These are phyloP conservation scores for Sergeia podlipaevii DNA, from an alignment of 208 protist species.

Conservation along the genomic window DNA sequence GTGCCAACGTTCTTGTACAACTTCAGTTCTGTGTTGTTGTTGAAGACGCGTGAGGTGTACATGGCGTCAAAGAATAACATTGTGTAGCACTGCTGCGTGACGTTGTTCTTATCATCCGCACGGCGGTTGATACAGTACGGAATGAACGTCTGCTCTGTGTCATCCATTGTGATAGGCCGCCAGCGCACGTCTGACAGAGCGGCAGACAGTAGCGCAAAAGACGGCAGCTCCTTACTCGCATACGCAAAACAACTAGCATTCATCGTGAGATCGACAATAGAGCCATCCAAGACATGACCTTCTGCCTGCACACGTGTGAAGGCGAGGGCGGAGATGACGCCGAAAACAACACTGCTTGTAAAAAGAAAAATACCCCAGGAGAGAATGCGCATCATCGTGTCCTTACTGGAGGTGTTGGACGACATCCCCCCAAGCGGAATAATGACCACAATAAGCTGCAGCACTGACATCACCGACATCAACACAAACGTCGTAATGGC, in stretches of 20 bases:
- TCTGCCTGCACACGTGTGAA: slow-evolving; percentile 66
- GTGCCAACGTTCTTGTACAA: slow-evolving; percentile 37
- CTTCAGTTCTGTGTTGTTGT: slow-evolving; percentile 27
- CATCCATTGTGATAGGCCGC: slow-evolving; percentile 66
- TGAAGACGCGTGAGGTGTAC: slow-evolving; percentile 59
- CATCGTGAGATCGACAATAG: slow-evolving; percentile 63
- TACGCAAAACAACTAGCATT: slow-evolving; percentile 36
- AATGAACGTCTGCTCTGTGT: slow-evolving; percentile 18
- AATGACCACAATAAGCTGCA: slow-evolving; percentile 73
- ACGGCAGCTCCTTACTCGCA: slow-evolving; percentile 26
- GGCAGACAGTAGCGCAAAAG: slow-evolving; percentile 65
- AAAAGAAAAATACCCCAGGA: slow-evolving; percentile 75
- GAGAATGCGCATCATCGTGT: slow-evolving; percentile 65
- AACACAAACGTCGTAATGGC: slow-evolving; percentile 57
- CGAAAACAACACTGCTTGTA: slow-evolving; percentile 52
- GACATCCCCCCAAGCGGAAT: slow-evolving; percentile 49
- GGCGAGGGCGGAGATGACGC: slow-evolving; percentile 60
- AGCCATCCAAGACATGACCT: slow-evolving; percentile 39
- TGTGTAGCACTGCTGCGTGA: slow-evolving; percentile 41
- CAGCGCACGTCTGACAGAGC: slow-evolving; percentile 70
- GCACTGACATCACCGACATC: slow-evolving; percentile 43
- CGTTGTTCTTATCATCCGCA: slow-evolving; percentile 3
- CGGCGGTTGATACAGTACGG: slow-evolving; percentile 39
- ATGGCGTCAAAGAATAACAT: slow-evolving; percentile 71
- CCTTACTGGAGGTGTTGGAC: slow-evolving; percentile 34